Evolutionary conservation across 202 grass and related monocot genomes (phyloP).

Genomic region (Carex sylvatica): DNA sequence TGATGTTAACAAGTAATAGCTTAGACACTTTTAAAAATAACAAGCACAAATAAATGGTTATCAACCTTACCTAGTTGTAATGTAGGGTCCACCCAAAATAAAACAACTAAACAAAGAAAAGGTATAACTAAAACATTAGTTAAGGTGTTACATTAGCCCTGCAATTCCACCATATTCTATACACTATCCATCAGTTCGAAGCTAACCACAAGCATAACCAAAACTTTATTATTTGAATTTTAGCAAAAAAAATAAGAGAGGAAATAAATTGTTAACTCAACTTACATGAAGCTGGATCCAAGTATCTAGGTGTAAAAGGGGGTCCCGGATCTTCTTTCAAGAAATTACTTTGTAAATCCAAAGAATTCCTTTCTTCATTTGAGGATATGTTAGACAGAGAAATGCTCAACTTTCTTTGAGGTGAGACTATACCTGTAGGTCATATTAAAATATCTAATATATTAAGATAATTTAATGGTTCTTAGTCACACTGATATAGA

Average conservation of each 20-base stretch:
- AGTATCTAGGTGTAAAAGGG: slow-evolving; percentile 70
- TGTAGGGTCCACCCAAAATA: not conserved
- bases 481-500: not conserved
- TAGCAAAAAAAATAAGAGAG: not conserved
- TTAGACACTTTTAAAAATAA: not conserved
- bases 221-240: not conserved
- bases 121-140: not conserved
- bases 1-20: not conserved
- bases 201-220: not conserved
- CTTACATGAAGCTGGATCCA: slow-evolving; percentile 85
- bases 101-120: not conserved
- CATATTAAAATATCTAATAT: not conserved
- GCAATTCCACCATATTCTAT: not conserved
- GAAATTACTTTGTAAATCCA: slow-evolving; percentile 39
- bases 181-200: not conserved
- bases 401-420: slow-evolving; percentile 55
- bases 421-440: slow-evolving; percentile 47
- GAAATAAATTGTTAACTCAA: slow-evolving; percentile 10
- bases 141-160: not conserved
- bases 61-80: not conserved
- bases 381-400: slow-evolving; percentile 43
- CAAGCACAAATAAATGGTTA: not conserved
- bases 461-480: not conserved
- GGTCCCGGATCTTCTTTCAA: slow-evolving; percentile 66
- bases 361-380: slow-evolving; percentile 47